These are phyloP conservation scores for Sarocladiaceae sp. DNA, from an alignment of 2,329 filamentous ascomycete species.

Conservation along the genomic window DNA sequence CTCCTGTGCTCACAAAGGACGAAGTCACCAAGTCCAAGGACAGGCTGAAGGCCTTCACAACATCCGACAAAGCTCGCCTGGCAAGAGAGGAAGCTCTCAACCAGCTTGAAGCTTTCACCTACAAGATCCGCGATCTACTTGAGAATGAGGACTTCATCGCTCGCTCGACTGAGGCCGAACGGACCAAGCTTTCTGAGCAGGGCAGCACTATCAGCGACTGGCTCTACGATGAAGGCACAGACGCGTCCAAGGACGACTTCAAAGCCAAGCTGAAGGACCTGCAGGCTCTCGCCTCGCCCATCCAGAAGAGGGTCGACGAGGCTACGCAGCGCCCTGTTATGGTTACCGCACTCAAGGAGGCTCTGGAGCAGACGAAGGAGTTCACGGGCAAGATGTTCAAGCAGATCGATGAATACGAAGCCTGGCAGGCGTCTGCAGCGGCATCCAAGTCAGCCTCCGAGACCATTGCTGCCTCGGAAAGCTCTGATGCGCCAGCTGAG, in stretches of 20 bases:
- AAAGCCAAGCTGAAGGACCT: constrained; percentile 73
- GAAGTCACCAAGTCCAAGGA: constrained; percentile 54
- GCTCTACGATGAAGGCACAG: constrained; percentile 81
- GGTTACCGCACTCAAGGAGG: constrained; percentile 61
- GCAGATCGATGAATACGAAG: constrained; percentile 66
- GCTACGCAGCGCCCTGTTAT: constrained; percentile 65
- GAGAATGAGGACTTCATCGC: constrained; percentile 71
- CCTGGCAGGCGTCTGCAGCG: constrained; percentile 49
- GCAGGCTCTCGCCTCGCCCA: constrained; percentile 71
- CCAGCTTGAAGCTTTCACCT: constrained; percentile 89
- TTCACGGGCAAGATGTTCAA: constrained; percentile 66
- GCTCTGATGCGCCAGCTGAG: constrained; percentile 40
- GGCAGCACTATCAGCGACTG: constrained; percentile 74
- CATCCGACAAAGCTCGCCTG: constrained; percentile 73
- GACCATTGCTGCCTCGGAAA: constrained; percentile 32
- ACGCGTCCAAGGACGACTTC: constrained; percentile 71
- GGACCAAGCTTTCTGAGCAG: constrained; percentile 62
- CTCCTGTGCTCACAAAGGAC: constrained; percentile 43
- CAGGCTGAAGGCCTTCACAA: constrained; percentile 78
- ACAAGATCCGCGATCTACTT: constrained; percentile 79
- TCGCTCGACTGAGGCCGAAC: constrained; percentile 65
- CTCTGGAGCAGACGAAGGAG: constrained; percentile 67
- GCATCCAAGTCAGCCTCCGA: constrained; percentile 44
- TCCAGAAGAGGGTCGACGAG: constrained; percentile 73
- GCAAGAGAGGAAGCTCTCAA: constrained; percentile 85